A percentile compares a stretch with the other conserved stretches of the same genome.
phyloP scores from a whole-genome alignment of 1,284 basidiomycete genomes.

The Rhodofomes roseus region DNA sequence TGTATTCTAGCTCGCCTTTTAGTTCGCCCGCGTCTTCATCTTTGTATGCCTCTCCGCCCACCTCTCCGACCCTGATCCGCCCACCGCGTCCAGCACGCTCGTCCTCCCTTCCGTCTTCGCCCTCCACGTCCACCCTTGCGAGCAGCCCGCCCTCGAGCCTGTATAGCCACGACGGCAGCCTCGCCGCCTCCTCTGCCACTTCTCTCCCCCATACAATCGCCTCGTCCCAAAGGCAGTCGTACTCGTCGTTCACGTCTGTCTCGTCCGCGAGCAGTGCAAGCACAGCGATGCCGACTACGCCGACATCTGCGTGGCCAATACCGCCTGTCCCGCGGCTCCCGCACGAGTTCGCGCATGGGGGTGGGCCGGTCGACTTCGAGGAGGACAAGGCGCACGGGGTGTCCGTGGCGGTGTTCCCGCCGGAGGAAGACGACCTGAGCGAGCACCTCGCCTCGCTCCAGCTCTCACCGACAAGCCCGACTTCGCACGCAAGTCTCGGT shows the following conservation, averaged over 20 bases:
- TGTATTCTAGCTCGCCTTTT: background rate
- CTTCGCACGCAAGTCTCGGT: too few relatives aligned
- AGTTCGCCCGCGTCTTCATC: too few relatives aligned
- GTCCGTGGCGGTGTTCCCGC: background rate
- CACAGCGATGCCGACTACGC: conserved; percentile 55
- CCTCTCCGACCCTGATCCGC: background rate
- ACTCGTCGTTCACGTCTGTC: conserved; percentile 11
- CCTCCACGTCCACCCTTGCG: background rate
- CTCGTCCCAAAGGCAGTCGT: background rate
- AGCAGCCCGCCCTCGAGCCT: background rate
- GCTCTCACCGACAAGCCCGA: background rate
- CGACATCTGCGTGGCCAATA: conserved; percentile 34
- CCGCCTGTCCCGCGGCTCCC: conserved; percentile 26
- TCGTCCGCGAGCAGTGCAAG: conserved; percentile 14
- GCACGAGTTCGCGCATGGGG: background rate
- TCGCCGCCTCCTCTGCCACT: background rate
- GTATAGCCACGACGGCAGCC: background rate
- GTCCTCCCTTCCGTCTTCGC: background rate
- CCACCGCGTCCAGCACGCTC: background rate
- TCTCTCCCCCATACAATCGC: background rate
- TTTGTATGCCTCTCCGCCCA: background rate
- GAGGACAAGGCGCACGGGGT: background rate
- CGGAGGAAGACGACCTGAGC: conserved; percentile 2
- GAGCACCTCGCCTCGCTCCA: conserved; percentile 4
- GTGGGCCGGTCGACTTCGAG: background rate